These are phyloP conservation scores for Zasmidium angulare DNA, from an alignment of 2,329 filamentous ascomycete genomes.

Conservation along the genomic window DNA sequence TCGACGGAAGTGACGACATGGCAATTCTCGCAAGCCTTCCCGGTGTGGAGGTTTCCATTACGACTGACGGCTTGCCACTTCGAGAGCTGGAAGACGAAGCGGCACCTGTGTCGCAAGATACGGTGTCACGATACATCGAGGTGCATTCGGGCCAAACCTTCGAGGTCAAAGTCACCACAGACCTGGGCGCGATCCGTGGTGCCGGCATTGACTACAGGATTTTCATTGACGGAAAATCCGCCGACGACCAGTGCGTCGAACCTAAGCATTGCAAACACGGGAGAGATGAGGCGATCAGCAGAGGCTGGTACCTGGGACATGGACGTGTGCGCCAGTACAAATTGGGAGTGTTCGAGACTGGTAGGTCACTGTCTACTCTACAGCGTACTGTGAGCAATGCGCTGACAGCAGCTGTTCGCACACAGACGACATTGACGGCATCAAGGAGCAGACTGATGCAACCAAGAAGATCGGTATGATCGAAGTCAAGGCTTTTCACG, in stretches of 20 bases:
- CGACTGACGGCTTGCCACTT: constrained; percentile 15
- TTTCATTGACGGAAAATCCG: constrained; percentile 11
- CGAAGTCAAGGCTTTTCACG: no score
- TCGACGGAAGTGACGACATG: constrained; percentile 22
- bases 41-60: constrained; percentile 22
- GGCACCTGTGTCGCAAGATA: no score
- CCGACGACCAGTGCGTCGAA: background rate
- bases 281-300: no score
- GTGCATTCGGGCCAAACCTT: constrained; percentile 18
- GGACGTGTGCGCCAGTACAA: background rate
- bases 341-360: background rate
- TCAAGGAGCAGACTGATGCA: no score
- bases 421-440: no score
- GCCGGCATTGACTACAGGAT: constrained; percentile 10
- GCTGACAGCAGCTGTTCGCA: no score
- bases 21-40: constrained; percentile 18
- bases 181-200: constrained; percentile 5
- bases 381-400: no score
- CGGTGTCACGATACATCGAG: constrained; percentile 24
- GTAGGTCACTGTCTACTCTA: no score
- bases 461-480: no score
- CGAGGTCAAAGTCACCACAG: constrained; percentile 11
- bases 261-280: background rate
- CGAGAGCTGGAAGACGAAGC: constrained; percentile 23
- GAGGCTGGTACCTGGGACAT: background rate